phyloP scores from a whole-genome alignment of 345 rosid species.

The Gossypium stocksii region DNA sequence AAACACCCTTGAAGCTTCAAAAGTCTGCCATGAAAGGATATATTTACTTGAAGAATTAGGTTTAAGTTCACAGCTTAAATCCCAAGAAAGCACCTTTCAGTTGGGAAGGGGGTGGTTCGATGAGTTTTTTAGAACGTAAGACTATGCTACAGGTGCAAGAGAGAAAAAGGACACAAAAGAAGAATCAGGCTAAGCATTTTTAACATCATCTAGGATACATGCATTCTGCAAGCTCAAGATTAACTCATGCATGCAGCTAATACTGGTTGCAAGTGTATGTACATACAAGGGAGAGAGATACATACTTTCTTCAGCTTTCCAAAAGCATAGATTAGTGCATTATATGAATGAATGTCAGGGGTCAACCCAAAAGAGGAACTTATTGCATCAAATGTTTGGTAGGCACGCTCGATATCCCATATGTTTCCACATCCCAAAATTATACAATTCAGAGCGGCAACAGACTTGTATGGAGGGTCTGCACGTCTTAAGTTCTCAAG shows the following conservation, averaged over 20 bases:
- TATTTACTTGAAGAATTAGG: slow-evolving; percentile 5
- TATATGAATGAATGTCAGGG: slow-evolving; percentile 81
- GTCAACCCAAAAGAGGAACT: slow-evolving; percentile 67
- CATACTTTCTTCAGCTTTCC: slow-evolving; percentile 86
- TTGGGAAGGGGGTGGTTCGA: background rate
- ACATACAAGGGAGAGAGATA: slow-evolving; percentile 10
- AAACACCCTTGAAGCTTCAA: slow-evolving; percentile 80
- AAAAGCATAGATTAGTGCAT: slow-evolving; percentile 74
- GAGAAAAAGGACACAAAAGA: background rate
- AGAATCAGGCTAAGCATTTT: background rate
- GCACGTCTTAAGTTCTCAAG: slow-evolving; percentile 70
- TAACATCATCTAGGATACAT: background rate
- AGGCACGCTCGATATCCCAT: slow-evolving; percentile 96
- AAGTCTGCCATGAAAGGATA: slow-evolving; percentile 49
- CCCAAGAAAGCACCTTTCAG: background rate
- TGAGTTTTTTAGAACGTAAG: background rate
- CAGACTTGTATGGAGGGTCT: slow-evolving; percentile 80
- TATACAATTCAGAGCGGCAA: slow-evolving; percentile 89
- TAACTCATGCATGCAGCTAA: background rate
- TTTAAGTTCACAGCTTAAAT: background rate
- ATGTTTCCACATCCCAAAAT: slow-evolving; percentile 86
- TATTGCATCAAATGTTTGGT: slow-evolving; percentile 92
- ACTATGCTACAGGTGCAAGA: background rate
- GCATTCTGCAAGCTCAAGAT: background rate
- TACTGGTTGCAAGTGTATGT: background rate